These are phyloP conservation scores for Suillus tomentosus DNA, from an alignment of 768 basidiomycete species.

Conservation along the genomic window DNA sequence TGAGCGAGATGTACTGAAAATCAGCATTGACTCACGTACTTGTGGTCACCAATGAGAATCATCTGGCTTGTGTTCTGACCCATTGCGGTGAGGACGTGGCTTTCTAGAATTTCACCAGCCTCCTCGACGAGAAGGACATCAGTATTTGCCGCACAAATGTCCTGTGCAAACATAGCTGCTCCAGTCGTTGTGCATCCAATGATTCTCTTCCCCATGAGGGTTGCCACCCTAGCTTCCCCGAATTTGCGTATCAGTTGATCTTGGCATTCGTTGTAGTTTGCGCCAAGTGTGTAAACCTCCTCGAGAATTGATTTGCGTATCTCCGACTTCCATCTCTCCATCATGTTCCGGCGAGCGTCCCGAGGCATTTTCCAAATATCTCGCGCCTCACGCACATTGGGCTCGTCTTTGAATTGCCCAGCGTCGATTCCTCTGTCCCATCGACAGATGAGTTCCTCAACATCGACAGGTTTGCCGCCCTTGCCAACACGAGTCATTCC, in stretches of 20 bases:
- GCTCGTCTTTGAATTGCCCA: slow-evolving; percentile 39
- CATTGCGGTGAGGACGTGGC: slow-evolving; percentile 63
- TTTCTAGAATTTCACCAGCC: slow-evolving; percentile 73
- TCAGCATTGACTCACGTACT: slow-evolving; percentile 44
- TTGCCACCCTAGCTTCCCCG: slow-evolving; percentile 31
- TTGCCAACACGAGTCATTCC: slow-evolving; percentile 49
- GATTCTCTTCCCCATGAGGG: slow-evolving; percentile 51
- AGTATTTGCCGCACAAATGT: slow-evolving; percentile 48
- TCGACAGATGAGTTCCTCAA: slow-evolving; percentile 44
- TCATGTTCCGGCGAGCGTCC: slow-evolving; percentile 26
- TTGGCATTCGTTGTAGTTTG: slow-evolving; percentile 44
- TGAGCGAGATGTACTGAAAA: not conserved
- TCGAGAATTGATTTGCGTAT: slow-evolving; percentile 39
- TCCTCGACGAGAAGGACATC: slow-evolving; percentile 68
- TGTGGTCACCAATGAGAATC: slow-evolving; percentile 73
- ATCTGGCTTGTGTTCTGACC: slow-evolving; percentile 48
- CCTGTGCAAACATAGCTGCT: slow-evolving; percentile 58
- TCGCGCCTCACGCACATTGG: slow-evolving; percentile 24
- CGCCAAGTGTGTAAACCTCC: slow-evolving; percentile 33
- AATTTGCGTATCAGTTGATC: slow-evolving; percentile 39
- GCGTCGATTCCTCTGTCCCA: slow-evolving; percentile 51
- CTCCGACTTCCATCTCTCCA: slow-evolving; percentile 36
- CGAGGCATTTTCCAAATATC: slow-evolving; percentile 42
- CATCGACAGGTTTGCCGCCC: slow-evolving; percentile 36
- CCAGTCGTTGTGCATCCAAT: slow-evolving; percentile 72